Evolutionary conservation across 176 grass and related monocot genomes (phyloP), one percentile per base, ranked within the genome.

Genomic region (Oryza glaberrima): DNA sequence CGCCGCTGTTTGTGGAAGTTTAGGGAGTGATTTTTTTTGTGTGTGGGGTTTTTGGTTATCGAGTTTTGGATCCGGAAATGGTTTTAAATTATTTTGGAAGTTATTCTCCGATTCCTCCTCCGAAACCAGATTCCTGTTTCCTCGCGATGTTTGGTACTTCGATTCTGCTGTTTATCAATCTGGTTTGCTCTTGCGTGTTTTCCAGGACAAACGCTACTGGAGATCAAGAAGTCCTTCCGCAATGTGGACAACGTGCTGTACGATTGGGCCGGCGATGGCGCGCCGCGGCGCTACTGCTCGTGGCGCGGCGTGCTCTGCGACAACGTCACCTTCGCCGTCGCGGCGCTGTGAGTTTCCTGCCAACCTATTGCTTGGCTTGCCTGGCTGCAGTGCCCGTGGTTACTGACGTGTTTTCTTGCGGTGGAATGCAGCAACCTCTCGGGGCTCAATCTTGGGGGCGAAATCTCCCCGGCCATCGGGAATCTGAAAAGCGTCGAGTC

Each of bases 201-300:
- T 58, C 54, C 11, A 63, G 58, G 20, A 23, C 20, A 9, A 63
- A 92, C 90, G 76, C 76, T 99, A 72, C 47, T 94, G 75, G 92
- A 99, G 84, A 92, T 99, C 60, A 99, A 96, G 76, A 99, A 96
- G 83, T 96, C 97, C 7, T 96, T 99, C 83, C 86, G 97, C 71
- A 99, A 99, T 83, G 92, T 94, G 68, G 97, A 90, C 77, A 99
- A 99, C 72, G 86, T 91, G 49, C 79, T 99, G 78, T 99, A 96
- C 82, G 94, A 99, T 82, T 99, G 97, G 97, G 20, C 85, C 34
- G 84, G 90, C 44, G 83, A 86, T 0, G 89, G 89, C 58, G 58
- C 58, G 58, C 58, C 58, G 20, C 20, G n/a, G 20, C 58, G 58
- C 9, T 85, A 89, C 76, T 99, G 97, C 41, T 94, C 90, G 40